Evolutionary conservation across 2,329 filamentous ascomycete species (phyloP), one percentile per base, ranked within the genome.

Genomic region (Sporothrix brasiliensis): DNA sequence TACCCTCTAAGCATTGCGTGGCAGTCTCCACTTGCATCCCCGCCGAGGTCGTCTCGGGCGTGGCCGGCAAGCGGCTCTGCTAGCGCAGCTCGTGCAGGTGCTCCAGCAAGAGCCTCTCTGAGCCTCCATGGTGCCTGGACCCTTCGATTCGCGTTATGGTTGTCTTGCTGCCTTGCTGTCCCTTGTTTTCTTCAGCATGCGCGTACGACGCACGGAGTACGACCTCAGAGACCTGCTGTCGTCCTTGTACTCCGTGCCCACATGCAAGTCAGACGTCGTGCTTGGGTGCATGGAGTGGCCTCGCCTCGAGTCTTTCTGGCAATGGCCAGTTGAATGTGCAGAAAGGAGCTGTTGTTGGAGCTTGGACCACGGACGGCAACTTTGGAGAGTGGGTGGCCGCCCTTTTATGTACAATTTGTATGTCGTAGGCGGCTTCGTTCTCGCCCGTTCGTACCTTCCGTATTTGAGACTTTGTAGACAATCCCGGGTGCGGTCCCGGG

Each of bases 31-130:
- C 60, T 65, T n/a, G 24, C 16, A 21, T 21, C 30, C 47, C 63
- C 47, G 27, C 47, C 27, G 47, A 66, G 27, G 63, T 7, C 16
- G 39, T 63, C 27, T 39, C 63, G 41, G 61, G 63, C 27, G n/a
- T 66, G 47, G 44, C 47, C 27, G 19, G 63, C 27, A 34, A 63
- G 60, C 21, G 41, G 21, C 60, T 49, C 60, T 63, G 60, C 11
- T 44, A 16, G 11, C 14, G 41, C 11, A 44, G 41, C 41, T 21
- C 47, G 30, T 58, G 54, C 54, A 41, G 30, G 14, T 16, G 39
- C 58, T 63, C 39, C 58, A 44, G 21, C 58, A 16, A 47, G 39
- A 63, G 58, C 39, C 39, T 63, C 19, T 41, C 34, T 44, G 56
- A 60, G 34, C 56, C 58, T 44, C 58, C 39, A 24, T 44, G 41